Evolutionary conservation across 495 filamentous ascomycete species (phyloP), one percentile per base, ranked within the genome.

Genomic region (Penicillium cataractarum): DNA sequence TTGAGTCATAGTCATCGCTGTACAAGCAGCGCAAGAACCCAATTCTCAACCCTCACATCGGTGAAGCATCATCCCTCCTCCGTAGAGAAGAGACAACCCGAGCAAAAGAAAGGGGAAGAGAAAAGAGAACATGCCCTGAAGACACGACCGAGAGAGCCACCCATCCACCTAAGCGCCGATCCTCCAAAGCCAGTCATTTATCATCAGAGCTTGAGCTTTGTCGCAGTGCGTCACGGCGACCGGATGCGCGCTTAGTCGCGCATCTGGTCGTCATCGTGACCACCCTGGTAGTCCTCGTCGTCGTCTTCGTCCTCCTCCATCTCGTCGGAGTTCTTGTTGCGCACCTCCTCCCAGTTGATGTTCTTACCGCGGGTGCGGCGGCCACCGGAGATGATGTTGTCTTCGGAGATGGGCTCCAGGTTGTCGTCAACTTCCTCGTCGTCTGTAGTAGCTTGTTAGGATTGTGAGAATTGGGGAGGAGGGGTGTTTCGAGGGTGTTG

Each of bases 351-450:
- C 73, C 89, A 96, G 80, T 96, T 89, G 65, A 96, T 92, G 42
- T 78, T 74, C 71, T 89, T 89, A 65, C 91, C 89, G 66, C 95
- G 93, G 40, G 95, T 99, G 74, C 95, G 93, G 44, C 89, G 84
- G 71, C 90, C 90, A 60, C 77, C 81, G 9, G 63, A 51, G 71
- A 98, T 87, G 78, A 98, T 97, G 83, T 97, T 97, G 65, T 85
- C 83, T 39, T 84, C 76, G 72, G 96, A 92, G 74, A 98, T 96
- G 74, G 92, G 93, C 74, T 93, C 90, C 80, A 97, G 87, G 76
- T 91, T 88, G 68, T 95, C 92, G 10, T 88, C 90, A 13, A 90
- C 90, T 3, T 89, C 89, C 44, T 86, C 86, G 12, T 86, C 88
- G 60, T 78, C 75, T 74, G 67, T 64, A 71, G 19, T 42, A 40